Evolutionary conservation across 305 asterid species (phyloP), one percentile per base, ranked within the genome.

Genomic region (Striga hermonthica): DNA sequence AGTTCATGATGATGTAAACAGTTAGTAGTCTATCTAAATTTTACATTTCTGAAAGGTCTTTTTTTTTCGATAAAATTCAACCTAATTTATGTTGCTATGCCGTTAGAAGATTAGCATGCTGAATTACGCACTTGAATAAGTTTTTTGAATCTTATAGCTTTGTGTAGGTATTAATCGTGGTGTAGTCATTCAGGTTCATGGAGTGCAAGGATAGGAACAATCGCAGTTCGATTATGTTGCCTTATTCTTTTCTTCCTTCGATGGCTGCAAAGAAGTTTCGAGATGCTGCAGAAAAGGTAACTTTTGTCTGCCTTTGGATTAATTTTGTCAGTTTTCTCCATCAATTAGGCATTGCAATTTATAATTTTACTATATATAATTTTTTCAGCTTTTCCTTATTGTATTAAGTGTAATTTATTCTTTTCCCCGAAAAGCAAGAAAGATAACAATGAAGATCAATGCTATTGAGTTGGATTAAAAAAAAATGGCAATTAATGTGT

Each of bases 191-290:
- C 95, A 93, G 98, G 98, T 93, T 93, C 82, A 81, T 74, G 84
- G 97, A 93, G 77, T 90, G 99, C 91, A 93, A 86, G 84, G 93
- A 93, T 79, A 86, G 97, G 62, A 86, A 84, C 67, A 82, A 88
- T 70, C 95, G 55, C 60, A 85, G 88, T 68, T 76, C 95, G 66
- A 65, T 88, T 71, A 58, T 78, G 78, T 79, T 93, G 82, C 89
- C 99, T 11, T 81, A 81, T 81, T 93, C 95, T 9, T 90, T 93
- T 83, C 95, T 93, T 80, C 97, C 99, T 72, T 82, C 91, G 74
- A 85, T 85, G 95, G 96, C 96, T 72, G 77, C 95, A n/a, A 78
- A 78, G 70, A 88, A 86, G 74, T 85, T 90, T 54, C 75, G 83
- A 57, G 83, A 80, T 73, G 95, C 93, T 47, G 95, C 96, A 34